A percentile compares a stretch with the other conserved stretches of the same genome.
Conservation (phyloP, 257 asterid species). For the Solanum sejunctum region DNA sequence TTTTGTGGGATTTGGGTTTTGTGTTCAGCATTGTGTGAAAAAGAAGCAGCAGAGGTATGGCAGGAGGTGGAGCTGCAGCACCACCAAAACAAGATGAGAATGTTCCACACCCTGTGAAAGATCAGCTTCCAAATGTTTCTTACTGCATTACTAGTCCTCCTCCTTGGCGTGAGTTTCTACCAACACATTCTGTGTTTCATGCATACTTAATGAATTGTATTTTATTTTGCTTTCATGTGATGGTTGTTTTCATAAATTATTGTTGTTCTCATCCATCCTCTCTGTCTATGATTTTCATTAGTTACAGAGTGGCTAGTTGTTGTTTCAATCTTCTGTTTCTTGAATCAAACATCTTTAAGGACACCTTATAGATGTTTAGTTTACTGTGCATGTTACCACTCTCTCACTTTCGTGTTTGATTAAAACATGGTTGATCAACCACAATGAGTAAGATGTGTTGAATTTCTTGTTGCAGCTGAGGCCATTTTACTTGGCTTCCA, state of each 20-base stretch:
- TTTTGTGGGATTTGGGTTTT: neutral
- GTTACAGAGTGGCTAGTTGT: neutral
- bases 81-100: constrained; percentile 78
- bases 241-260: neutral
- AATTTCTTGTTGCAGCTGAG: constrained; percentile 59
- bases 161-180: constrained; percentile 80
- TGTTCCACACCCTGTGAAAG: constrained; percentile 72
- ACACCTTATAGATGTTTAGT: neutral
- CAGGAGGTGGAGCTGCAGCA: constrained; percentile 66
- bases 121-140: constrained; percentile 73
- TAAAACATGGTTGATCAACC: neutral
- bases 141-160: constrained; percentile 93
- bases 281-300: neutral
- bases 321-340: neutral
- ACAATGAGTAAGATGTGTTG: neutral
- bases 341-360: neutral
- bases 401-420: neutral
- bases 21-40: neutral
- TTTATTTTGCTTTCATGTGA: neutral
- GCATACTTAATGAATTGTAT: neutral
- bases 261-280: neutral
- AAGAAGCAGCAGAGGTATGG: constrained; percentile 26
- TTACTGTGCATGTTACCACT: neutral
- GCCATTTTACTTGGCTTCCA: constrained; percentile 93
- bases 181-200: neutral